A percentile compares a stretch with the other conserved stretches of the same genome.
Evolutionary conservation across 768 basidiomycete genomes (phyloP).

Genomic region (Collybia mongolica): DNA sequence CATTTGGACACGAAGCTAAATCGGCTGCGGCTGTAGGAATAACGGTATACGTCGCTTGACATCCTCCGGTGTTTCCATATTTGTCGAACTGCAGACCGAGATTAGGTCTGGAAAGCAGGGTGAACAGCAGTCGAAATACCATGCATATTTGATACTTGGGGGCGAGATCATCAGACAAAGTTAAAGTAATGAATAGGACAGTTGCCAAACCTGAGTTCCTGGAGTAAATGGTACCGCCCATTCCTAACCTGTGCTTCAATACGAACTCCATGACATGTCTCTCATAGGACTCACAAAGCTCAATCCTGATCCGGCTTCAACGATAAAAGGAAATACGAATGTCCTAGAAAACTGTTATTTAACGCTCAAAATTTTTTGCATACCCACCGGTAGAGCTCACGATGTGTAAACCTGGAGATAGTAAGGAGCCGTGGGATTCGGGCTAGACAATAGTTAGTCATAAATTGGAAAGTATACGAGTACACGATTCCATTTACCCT

Average conservation of each 20-base stretch:
- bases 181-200: not conserved
- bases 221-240: constrained; percentile 60
- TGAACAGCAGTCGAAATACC: constrained; percentile 30
- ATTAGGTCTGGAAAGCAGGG: not conserved
- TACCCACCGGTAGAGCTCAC: constrained; percentile 25
- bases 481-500: constrained; percentile 28
- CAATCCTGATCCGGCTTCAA: constrained; percentile 44
- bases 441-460: constrained; percentile 31
- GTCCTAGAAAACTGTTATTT: constrained; percentile 27
- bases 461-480: constrained; percentile 1
- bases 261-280: not conserved
- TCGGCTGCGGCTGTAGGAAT: constrained; percentile 37
- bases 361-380: not conserved
- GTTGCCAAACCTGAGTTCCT: constrained; percentile 45
- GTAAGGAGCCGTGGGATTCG: constrained; percentile 55
- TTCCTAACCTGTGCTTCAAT: constrained; percentile 34
- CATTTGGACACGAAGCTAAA: constrained; percentile 47
- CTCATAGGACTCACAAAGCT: constrained; percentile 40
- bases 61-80: constrained; percentile 59
- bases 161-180: not conserved
- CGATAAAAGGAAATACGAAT: constrained; percentile 49
- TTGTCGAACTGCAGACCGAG: constrained; percentile 45
- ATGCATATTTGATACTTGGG: constrained; percentile 66
- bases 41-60: constrained; percentile 57
- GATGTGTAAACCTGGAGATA: constrained; percentile 61